phyloP scores from a whole-genome alignment of 1,139 yeast genomes.

The Torulaspora pretoriensis region DNA sequence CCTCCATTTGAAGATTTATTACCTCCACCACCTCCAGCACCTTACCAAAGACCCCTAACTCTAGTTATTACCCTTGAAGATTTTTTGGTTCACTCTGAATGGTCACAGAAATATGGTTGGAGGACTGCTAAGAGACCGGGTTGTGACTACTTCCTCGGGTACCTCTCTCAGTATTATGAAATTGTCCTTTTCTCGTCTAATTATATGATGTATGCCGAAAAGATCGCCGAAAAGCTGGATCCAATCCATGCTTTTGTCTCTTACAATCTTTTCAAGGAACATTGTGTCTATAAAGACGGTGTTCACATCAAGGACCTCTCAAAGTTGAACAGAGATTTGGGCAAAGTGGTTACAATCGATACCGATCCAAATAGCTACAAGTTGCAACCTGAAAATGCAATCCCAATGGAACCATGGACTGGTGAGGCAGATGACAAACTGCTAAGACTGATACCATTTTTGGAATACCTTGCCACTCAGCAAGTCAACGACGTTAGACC shows the following conservation, averaged over 20 bases:
- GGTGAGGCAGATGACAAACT: slow-evolving; percentile 81
- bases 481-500: slow-evolving; percentile 90
- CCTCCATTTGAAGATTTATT: slow-evolving; percentile 90
- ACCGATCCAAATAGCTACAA: slow-evolving; percentile 68
- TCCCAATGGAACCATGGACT: slow-evolving; percentile 78
- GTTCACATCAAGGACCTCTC: slow-evolving; percentile 78
- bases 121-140: slow-evolving; percentile 99
- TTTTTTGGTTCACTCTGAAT: slow-evolving; percentile 80
- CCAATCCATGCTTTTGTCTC: slow-evolving; percentile 88
- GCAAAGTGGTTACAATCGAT: slow-evolving; percentile 76
- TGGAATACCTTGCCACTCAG: slow-evolving; percentile 92
- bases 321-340: slow-evolving; percentile 83
- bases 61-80: slow-evolving; percentile 87
- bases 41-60: slow-evolving; percentile 89
- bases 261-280: slow-evolving; percentile 85
- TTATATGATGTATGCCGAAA: slow-evolving; percentile 82
- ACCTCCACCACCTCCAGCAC: slow-evolving; percentile 90
- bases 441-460: slow-evolving; percentile 78
- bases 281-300: slow-evolving; percentile 81
- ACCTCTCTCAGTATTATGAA: slow-evolving; percentile 92
- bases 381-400: slow-evolving; percentile 88
- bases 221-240: slow-evolving; percentile 80
- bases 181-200: slow-evolving; percentile 85
- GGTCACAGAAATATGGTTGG: slow-evolving; percentile 96
- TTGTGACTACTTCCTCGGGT: slow-evolving; percentile 90